These are phyloP conservation scores for Volvox africanus DNA, from an alignment of 139 green algal genomes.

Conservation along the genomic window DNA sequence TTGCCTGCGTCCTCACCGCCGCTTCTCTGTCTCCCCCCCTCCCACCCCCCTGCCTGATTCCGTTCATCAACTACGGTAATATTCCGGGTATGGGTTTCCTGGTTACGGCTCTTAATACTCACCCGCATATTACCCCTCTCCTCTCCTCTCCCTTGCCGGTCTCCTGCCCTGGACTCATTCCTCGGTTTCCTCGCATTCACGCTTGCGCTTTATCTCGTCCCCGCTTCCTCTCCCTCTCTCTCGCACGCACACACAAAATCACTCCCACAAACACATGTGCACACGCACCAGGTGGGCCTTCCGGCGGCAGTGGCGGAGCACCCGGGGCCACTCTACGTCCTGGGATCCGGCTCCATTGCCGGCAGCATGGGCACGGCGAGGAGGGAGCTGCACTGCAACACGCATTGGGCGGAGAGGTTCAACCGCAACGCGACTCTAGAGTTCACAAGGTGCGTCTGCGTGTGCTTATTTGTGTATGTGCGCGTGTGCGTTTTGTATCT, in stretches of 20 bases:
- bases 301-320: conserved; percentile 75
- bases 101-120: too few species aligned
- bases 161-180: too few species aligned
- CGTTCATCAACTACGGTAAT: too few species aligned
- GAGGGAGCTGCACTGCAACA: conserved; percentile 61
- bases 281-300: conserved; percentile 71
- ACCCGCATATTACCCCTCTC: too few species aligned
- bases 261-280: background rate
- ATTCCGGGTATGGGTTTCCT: too few species aligned
- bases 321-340: conserved; percentile 7
- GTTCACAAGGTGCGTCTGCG: conserved; percentile 73
- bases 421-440: conserved; percentile 79
- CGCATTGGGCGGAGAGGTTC: conserved; percentile 75
- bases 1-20: too few species aligned
- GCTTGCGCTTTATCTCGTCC: too few species aligned
- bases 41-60: too few species aligned
- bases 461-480: background rate
- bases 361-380: background rate
- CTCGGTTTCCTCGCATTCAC: too few species aligned
- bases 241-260: background rate
- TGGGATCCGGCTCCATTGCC: background rate
- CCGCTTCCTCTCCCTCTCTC: too few species aligned
- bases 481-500: background rate
- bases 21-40: too few species aligned
- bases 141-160: too few species aligned